These are phyloP conservation scores for Talaromyces sp. DNA, from an alignment of 2,329 filamentous ascomycete genomes.

Conservation along the genomic window DNA sequence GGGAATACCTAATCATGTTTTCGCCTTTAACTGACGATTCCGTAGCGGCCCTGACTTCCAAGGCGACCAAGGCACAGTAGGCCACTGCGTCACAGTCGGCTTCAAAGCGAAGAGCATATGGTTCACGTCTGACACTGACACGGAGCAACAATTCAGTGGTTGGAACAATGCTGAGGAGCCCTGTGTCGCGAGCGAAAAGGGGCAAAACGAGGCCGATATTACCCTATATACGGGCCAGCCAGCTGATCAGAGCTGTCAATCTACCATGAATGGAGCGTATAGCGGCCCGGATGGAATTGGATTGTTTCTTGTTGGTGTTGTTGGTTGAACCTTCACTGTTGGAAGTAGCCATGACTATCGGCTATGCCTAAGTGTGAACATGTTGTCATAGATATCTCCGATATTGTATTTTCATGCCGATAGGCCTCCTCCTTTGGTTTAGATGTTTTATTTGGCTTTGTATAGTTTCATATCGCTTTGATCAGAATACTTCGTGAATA, in stretches of 20 bases:
- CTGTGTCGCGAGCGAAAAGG: neutral
- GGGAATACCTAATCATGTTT: neutral
- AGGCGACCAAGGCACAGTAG: neutral
- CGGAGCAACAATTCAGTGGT: neutral
- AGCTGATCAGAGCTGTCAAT: neutral
- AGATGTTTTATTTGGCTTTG: too few species aligned
- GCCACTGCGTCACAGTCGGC: neutral
- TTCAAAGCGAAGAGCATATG: neutral
- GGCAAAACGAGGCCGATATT: neutral
- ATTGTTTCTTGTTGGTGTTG: neutral
- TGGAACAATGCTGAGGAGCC: neutral
- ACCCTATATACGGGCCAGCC: neutral
- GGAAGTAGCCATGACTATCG: too few species aligned
- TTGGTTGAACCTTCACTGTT: neutral
- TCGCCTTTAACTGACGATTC: neutral
- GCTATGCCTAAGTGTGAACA: too few species aligned
- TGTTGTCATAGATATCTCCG: too few species aligned
- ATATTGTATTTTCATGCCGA: too few species aligned
- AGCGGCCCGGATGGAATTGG: neutral
- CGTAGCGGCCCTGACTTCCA: neutral
- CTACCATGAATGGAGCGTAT: neutral
- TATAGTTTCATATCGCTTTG: too few species aligned
- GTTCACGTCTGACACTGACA: neutral
- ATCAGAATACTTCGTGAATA: too few species aligned
- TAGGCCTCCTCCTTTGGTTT: too few species aligned